phyloP scores from a whole-genome alignment of 805 yeast species.

The Teunomyces kruisii region DNA sequence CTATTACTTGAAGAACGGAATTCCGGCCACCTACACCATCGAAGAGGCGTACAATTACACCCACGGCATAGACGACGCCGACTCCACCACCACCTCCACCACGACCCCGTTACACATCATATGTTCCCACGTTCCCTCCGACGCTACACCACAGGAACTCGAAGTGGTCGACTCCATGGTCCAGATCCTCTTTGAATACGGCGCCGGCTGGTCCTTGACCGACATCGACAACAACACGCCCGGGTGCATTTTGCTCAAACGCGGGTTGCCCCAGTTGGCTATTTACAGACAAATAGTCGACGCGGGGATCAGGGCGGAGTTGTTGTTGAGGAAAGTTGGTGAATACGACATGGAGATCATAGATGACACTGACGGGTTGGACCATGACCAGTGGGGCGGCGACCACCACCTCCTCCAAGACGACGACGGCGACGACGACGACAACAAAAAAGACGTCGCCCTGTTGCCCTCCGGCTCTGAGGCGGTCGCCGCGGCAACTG shows the following conservation, averaged over 20 bases:
- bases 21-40: slow-evolving; percentile 79
- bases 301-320: slow-evolving; percentile 91
- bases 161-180: slow-evolving; percentile 53
- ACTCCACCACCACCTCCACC: slow-evolving; percentile 36
- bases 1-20: slow-evolving; percentile 55
- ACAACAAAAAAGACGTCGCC: no score
- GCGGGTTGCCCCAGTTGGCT: slow-evolving; percentile 39
- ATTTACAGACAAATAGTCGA: slow-evolving; percentile 58
- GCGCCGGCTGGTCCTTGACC: slow-evolving; percentile 88
- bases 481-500: no score
- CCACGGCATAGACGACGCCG: slow-evolving; percentile 32
- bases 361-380: slow-evolving; percentile 32
- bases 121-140: slow-evolving; percentile 53
- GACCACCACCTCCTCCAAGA: no score
- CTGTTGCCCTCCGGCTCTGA: no score
- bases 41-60: slow-evolving; percentile 70
- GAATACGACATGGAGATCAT: slow-evolving; percentile 65
- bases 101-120: slow-evolving; percentile 81
- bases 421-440: neutral
- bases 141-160: slow-evolving; percentile 43
- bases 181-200: slow-evolving; percentile 68
- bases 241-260: slow-evolving; percentile 70
- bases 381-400: slow-evolving; percentile 22
- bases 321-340: slow-evolving; percentile 68
- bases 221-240: slow-evolving; percentile 77